Evolutionary conservation across 2,329 filamentous ascomycete genomes (phyloP).

Genomic region (Penicillium digitatum): DNA sequence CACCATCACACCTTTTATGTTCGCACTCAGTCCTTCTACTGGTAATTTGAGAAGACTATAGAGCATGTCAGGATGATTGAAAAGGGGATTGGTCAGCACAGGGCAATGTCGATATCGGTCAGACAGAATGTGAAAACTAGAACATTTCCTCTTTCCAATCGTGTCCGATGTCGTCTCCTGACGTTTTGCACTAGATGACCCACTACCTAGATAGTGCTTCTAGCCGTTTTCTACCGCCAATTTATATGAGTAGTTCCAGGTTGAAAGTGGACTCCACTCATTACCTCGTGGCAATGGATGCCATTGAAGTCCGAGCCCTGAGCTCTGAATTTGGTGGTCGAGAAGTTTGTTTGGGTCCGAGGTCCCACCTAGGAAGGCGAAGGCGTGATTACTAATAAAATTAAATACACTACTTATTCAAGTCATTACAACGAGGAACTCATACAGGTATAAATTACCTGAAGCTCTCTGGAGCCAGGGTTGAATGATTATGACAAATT

Average conservation of each 20-base stretch:
- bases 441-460: neutral
- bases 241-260: neutral
- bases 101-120: neutral
- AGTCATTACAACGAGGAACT: too few relatives aligned
- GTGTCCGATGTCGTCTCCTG: conserved; percentile 17
- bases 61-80: neutral
- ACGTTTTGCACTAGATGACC: conserved; percentile 18
- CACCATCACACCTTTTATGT: neutral
- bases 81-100: neutral
- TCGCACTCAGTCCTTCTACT: too few relatives aligned
- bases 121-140: neutral
- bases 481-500: neutral
- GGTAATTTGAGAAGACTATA: neutral
- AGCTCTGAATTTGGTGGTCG: neutral
- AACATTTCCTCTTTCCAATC: neutral
- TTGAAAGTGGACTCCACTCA: conserved; percentile 1
- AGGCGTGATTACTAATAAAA: neutral
- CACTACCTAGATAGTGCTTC: conserved; percentile 30
- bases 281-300: conserved; percentile 11
- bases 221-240: conserved; percentile 24
- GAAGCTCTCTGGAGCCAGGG: neutral
- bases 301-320: conserved; percentile 6
- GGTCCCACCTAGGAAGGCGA: too few relatives aligned
- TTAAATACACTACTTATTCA: neutral
- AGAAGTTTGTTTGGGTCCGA: neutral